These are phyloP conservation scores for Flaveria linearis DNA, from an alignment of 129 eudicot species.

Conservation along the genomic window DNA sequence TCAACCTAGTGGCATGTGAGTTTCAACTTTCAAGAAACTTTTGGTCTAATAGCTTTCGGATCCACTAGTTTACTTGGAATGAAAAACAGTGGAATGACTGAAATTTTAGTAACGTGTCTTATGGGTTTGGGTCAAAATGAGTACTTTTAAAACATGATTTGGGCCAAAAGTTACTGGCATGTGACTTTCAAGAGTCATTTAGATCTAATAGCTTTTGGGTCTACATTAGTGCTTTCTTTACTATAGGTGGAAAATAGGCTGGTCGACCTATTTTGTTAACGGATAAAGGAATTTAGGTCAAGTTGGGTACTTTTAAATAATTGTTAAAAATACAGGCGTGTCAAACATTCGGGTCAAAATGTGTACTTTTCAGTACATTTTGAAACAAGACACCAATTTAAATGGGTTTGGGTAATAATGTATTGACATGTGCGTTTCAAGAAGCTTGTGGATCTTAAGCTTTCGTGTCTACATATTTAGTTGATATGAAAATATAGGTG, in stretches of 20 bases:
- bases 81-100: neutral
- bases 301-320: neutral
- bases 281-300: neutral
- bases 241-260: neutral
- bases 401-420: neutral
- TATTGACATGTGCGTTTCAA: neutral
- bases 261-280: neutral
- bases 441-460: neutral
- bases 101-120: neutral
- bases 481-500: neutral
- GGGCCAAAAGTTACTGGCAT: neutral
- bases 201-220: neutral
- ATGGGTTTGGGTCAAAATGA: constrained; percentile 10
- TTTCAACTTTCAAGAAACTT: constrained; percentile 22
- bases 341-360: neutral
- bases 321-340: neutral
- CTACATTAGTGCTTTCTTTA: too few species aligned
- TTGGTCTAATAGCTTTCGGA: neutral
- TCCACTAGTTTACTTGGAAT: neutral
- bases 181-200: neutral
- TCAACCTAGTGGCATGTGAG: constrained; percentile 93
- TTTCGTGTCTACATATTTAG: neutral
- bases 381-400: neutral
- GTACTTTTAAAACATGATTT: neutral
- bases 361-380: neutral